These are phyloP conservation scores for Arachis stenosperma DNA, from an alignment of 306 rosid genomes.

Conservation along the genomic window DNA sequence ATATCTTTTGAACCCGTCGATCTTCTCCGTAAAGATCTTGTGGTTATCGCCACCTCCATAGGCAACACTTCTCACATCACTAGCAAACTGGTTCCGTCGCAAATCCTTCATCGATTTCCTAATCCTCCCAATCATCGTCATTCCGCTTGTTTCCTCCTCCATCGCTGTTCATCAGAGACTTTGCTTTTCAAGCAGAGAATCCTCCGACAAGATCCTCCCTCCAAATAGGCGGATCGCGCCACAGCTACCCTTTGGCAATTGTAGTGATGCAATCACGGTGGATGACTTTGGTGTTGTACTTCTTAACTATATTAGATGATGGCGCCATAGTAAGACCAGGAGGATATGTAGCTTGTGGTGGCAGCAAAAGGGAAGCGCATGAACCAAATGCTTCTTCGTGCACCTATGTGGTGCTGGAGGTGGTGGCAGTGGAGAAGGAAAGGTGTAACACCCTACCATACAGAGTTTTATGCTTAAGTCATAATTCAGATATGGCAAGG, in stretches of 20 bases:
- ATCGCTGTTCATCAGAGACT: conserved; percentile 54
- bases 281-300: conserved; percentile 77
- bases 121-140: conserved; percentile 70
- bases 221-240: conserved; percentile 83
- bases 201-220: conserved; percentile 58
- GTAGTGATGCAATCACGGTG: conserved; percentile 86
- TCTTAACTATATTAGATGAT: conserved; percentile 74
- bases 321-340: too few relatives aligned
- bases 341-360: too few relatives aligned
- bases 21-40: too few relatives aligned
- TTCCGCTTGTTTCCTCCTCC: conserved; percentile 22
- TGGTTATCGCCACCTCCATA: conserved; percentile 41
- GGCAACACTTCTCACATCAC: conserved; percentile 59
- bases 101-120: conserved; percentile 71
- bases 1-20: too few relatives aligned
- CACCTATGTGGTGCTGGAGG: too few relatives aligned
- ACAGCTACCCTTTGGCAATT: conserved; percentile 75
- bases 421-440: too few relatives aligned
- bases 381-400: too few relatives aligned
- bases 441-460: too few relatives aligned
- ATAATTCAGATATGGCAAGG: too few relatives aligned
- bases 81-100: conserved; percentile 71
- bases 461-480: too few relatives aligned
- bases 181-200: conserved; percentile 51
- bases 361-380: too few relatives aligned